Conservation (phyloP, 1,284 basidiomycete species). For the Rugosomyces carneus region DNA sequence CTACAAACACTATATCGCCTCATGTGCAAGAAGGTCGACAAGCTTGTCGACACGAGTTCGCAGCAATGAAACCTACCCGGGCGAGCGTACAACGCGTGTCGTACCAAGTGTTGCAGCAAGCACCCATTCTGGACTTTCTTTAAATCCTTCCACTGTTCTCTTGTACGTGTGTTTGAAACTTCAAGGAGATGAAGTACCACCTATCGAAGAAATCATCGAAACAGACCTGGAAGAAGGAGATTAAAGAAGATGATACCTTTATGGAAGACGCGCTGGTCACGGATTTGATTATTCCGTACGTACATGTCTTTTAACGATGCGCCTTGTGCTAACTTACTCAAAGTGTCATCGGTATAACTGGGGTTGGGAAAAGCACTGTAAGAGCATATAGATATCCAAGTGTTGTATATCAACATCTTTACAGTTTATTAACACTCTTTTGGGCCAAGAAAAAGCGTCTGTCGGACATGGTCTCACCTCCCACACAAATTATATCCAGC, state of each 20-base stretch:
- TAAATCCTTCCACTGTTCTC: too few relatives aligned
- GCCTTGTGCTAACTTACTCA: neutral
- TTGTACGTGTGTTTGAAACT: too few relatives aligned
- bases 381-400: neutral
- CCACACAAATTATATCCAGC: slow-evolving; percentile 10
- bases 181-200: neutral
- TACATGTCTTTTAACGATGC: neutral
- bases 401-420: neutral
- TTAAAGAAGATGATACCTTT: slow-evolving; percentile 4
- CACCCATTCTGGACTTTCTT: too few relatives aligned
- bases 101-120: neutral
- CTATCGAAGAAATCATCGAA: neutral
- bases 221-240: neutral
- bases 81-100: neutral
- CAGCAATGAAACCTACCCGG: neutral
- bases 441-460: slow-evolving; percentile 2
- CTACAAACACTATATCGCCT: neutral
- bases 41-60: neutral
- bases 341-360: slow-evolving; percentile 20
- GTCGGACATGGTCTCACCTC: slow-evolving; percentile 12
- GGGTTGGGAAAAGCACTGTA: slow-evolving; percentile 19
- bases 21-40: neutral
- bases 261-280: slow-evolving; percentile 11
- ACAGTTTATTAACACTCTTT: slow-evolving; percentile 13
- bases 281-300: slow-evolving; percentile 14